Conservation (phyloP, 1,139 yeast genomes). For the Kazachstania sp. region DNA sequence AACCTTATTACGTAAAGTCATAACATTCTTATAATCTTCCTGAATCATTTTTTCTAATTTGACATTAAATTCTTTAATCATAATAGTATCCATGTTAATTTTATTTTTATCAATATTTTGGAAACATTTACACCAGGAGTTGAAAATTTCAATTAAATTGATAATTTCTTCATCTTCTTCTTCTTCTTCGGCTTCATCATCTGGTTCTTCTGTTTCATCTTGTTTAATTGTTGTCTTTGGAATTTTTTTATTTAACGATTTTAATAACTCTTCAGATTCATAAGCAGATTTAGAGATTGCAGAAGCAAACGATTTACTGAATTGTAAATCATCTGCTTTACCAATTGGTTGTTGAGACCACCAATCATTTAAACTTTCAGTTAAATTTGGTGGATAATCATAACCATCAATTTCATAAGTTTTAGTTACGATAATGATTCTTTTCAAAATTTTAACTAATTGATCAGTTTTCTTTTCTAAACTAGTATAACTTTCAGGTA, state of each 20-base stretch:
- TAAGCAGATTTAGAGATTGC: conserved; percentile 42
- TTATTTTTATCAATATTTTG: conserved; percentile 39
- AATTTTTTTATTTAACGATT: conserved; percentile 11
- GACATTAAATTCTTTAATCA: conserved; percentile 48
- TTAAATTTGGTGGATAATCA: conserved; percentile 66
- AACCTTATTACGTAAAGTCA: conserved; percentile 55
- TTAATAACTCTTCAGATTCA: conserved; percentile 32
- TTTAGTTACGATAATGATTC: conserved; percentile 49
- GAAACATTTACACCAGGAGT: conserved; percentile 45
- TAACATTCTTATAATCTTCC: conserved; percentile 52
- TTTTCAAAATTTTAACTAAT: conserved; percentile 50
- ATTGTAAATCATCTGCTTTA: conserved; percentile 28
- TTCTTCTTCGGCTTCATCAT: conserved; percentile 20
- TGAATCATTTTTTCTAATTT: conserved; percentile 45
- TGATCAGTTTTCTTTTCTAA: conserved; percentile 61
- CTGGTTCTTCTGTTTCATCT: conserved; percentile 15
- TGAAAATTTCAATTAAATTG: conserved; percentile 20
- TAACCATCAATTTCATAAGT: conserved; percentile 55
- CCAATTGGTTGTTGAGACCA: conserved; percentile 34
- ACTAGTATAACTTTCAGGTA: conserved; percentile 63
- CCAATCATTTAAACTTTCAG: conserved; percentile 51
- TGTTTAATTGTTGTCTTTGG: conserved; percentile 33
- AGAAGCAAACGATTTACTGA: conserved; percentile 45
- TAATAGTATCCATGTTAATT: conserved; percentile 51
- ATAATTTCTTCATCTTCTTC: conserved; percentile 28